phyloP scores from a whole-genome alignment of 1,139 yeast genomes.

The Geotrichum siamense region DNA sequence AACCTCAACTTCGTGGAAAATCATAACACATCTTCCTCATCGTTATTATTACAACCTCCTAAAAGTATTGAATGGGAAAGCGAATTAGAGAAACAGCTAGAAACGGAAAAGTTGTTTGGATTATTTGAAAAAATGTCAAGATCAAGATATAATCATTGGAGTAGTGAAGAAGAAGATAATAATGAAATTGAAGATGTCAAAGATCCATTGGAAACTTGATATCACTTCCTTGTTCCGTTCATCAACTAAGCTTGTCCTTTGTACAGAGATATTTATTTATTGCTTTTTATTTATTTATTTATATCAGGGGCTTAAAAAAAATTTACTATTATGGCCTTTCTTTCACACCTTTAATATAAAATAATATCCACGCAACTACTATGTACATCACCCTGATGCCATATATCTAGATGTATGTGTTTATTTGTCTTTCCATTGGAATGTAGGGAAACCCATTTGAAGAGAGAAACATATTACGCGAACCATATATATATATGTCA shows the following conservation, averaged over 20 bases:
- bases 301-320: too few relatives aligned
- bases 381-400: too few relatives aligned
- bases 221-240: not conserved
- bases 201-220: conserved; percentile 1
- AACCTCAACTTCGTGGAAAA: not conserved
- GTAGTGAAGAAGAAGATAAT: not conserved
- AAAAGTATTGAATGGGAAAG: conserved; percentile 1
- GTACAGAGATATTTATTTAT: too few relatives aligned
- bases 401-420: too few relatives aligned
- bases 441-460: too few relatives aligned
- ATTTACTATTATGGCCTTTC: too few relatives aligned
- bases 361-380: too few relatives aligned
- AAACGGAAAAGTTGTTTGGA: conserved; percentile 46
- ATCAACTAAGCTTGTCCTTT: not conserved
- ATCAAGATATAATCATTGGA: not conserved
- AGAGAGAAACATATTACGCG: too few relatives aligned
- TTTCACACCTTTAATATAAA: too few relatives aligned
- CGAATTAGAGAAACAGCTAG: conserved; percentile 42
- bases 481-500: too few relatives aligned
- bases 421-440: too few relatives aligned
- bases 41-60: not conserved
- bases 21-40: not conserved
- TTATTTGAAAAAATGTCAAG: conserved; percentile 35
- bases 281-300: too few relatives aligned
- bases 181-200: not conserved